Conservation (phyloP, 2,329 filamentous ascomycete species). For the Trichoderma koningiopsis region DNA sequence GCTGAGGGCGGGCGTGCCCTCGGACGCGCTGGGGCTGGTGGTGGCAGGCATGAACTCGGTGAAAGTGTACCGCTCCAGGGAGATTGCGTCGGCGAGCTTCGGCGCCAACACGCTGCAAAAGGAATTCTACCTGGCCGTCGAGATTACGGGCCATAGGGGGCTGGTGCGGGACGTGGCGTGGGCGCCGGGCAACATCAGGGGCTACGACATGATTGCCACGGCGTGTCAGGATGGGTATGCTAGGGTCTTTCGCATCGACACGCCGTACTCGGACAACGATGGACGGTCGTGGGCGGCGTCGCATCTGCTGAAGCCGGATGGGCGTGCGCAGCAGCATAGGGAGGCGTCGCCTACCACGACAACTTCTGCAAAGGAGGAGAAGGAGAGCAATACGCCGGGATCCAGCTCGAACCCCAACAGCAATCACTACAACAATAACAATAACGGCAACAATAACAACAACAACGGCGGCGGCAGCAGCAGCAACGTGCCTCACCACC, state of each 20-base stretch:
- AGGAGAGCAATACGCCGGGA: constrained; percentile 37
- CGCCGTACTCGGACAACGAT: constrained; percentile 51
- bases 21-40: constrained; percentile 77
- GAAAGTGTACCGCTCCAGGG: constrained; percentile 76
- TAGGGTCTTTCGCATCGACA: constrained; percentile 81
- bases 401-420: constrained; percentile 28
- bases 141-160: constrained; percentile 71
- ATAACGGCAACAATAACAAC: not conserved
- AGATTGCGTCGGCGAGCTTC: constrained; percentile 55
- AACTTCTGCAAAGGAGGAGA: constrained; percentile 15
- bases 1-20: constrained; percentile 76
- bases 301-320: constrained; percentile 46
- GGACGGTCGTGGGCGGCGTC: constrained; percentile 53
- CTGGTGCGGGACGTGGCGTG: constrained; percentile 88
- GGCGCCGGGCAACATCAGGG: constrained; percentile 88
- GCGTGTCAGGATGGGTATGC: constrained; percentile 91
- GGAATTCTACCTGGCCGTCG: constrained; percentile 82
- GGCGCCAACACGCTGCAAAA: constrained; percentile 61
- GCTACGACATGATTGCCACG: constrained; percentile 87
- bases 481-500: constrained; percentile 25
- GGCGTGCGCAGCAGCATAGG: constrained; percentile 29
- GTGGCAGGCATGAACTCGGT: constrained; percentile 85
- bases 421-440: constrained; percentile 16
- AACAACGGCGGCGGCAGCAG: not conserved
- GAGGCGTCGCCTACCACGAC: constrained; percentile 32